Conservation (phyloP, 1,284 basidiomycete species). For the Cutaneotrichosporon dermatis region DNA sequence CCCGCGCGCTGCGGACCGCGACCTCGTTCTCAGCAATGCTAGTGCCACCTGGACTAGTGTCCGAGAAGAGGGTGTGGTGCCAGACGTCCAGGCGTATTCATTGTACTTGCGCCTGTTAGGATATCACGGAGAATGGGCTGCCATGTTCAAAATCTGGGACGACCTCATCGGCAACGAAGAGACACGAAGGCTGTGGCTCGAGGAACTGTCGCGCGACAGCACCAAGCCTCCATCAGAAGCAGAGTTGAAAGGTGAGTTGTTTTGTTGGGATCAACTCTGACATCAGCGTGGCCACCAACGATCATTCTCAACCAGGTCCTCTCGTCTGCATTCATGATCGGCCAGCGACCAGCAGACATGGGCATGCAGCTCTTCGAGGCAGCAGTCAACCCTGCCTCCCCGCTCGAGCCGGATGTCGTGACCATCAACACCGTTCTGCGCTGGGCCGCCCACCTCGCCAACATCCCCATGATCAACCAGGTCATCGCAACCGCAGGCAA, state of each 20-base stretch:
- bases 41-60: slow-evolving; percentile 28
- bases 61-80: slow-evolving; percentile 22
- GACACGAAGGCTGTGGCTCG: background rate
- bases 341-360: slow-evolving; percentile 24
- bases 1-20: slow-evolving; percentile 4
- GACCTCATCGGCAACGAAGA: slow-evolving; percentile 13
- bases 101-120: slow-evolving; percentile 42
- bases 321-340: slow-evolving; percentile 33
- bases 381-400: slow-evolving; percentile 29
- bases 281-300: slow-evolving; percentile 36
- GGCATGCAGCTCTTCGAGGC: slow-evolving; percentile 37
- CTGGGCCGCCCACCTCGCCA: slow-evolving; percentile 58
- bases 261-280: background rate
- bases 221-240: background rate
- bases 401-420: slow-evolving; percentile 58
- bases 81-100: slow-evolving; percentile 42
- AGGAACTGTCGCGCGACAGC: slow-evolving; percentile 3
- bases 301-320: slow-evolving; percentile 43
- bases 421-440: slow-evolving; percentile 73
- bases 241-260: slow-evolving; percentile 17
- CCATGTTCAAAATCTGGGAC: slow-evolving; percentile 36
- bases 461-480: slow-evolving; percentile 60
- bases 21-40: background rate
- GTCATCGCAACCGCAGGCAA: slow-evolving; percentile 58
- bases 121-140: slow-evolving; percentile 27